These are phyloP conservation scores for Ambrosia artemisiifolia DNA, from an alignment of 129 eudicot genomes.

Conservation along the genomic window DNA sequence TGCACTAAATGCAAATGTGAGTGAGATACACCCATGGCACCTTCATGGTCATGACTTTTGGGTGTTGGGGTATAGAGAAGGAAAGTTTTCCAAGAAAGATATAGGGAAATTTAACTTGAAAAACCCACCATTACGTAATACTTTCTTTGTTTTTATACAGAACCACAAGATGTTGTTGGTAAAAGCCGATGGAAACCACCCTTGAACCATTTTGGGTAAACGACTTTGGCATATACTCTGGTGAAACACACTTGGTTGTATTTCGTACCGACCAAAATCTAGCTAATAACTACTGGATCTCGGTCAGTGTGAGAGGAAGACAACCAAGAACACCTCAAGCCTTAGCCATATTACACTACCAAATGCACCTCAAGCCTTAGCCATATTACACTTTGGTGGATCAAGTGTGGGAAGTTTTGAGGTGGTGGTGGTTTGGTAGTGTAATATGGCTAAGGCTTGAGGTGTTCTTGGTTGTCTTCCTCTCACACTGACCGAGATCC, in stretches of 20 bases:
- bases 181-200: slow-evolving; percentile 68
- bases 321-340: slow-evolving; percentile 52
- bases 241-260: slow-evolving; percentile 56
- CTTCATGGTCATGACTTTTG: too few species aligned
- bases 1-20: too few species aligned
- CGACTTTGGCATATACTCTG: slow-evolving; percentile 64
- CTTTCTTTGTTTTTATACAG: slow-evolving; percentile 15
- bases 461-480: slow-evolving; percentile 53
- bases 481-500: slow-evolving; percentile 53
- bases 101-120: too few species aligned
- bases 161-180: slow-evolving; percentile 59
- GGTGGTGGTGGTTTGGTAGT: slow-evolving; percentile 39
- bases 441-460: slow-evolving; percentile 49
- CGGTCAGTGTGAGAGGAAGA: slow-evolving; percentile 51
- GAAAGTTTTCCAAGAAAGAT: too few species aligned
- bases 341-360: slow-evolving; percentile 46
- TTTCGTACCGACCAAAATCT: slow-evolving; percentile 51
- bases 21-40: too few species aligned
- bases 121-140: too few species aligned
- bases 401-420: slow-evolving; percentile 35
- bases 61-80: too few species aligned
- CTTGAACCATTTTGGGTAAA: slow-evolving; percentile 44
- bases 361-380: slow-evolving; percentile 36
- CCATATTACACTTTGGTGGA: slow-evolving; percentile 42
- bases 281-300: slow-evolving; percentile 49